Percentiles rank a stretch among this genome's conserved stretches.
Evolutionary conservation across 371 early-diverging fungal genomes (phyloP).

Genomic region (Mucor piriformis): DNA sequence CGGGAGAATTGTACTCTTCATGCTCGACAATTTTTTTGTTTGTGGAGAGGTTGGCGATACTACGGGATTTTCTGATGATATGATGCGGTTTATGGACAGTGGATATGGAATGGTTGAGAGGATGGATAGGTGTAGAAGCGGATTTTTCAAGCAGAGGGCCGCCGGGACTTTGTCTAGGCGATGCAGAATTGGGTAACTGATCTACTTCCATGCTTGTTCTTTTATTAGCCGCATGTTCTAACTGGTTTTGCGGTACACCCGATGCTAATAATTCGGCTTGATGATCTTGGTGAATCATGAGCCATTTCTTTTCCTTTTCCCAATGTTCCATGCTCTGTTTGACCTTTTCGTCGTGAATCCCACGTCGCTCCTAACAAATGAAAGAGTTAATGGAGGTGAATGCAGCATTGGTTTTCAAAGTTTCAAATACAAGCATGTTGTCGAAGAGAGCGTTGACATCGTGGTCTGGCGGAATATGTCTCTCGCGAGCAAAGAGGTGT

Average conservation of each 20-base stretch:
- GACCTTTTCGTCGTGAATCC: slow-evolving; percentile 41
- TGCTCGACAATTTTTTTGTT: not conserved
- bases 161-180: not conserved
- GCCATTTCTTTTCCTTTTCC: slow-evolving; percentile 50
- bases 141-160: slow-evolving; percentile 12
- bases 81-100: slow-evolving; percentile 2
- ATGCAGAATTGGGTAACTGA: slow-evolving; percentile 4
- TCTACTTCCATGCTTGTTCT: slow-evolving; percentile 13
- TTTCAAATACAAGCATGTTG: slow-evolving; percentile 52
- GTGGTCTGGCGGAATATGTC: slow-evolving; percentile 31
- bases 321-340: slow-evolving; percentile 39
- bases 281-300: slow-evolving; percentile 52
- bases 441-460: slow-evolving; percentile 38
- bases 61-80: slow-evolving; percentile 2
- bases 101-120: not conserved
- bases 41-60: slow-evolving; percentile 2
- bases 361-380: slow-evolving; percentile 39
- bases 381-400: not conserved
- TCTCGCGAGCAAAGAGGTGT: slow-evolving; percentile 21
- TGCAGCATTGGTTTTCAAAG: too few species aligned
- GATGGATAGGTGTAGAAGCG: slow-evolving; percentile 17
- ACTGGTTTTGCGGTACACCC: slow-evolving; percentile 9
- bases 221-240: slow-evolving; percentile 1
- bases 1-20: slow-evolving; percentile 40
- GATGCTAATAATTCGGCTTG: slow-evolving; percentile 43